Base-by-base conservation (phyloP, 352 stramenopile genomes). In the Pythium scleroteichum region DNA sequence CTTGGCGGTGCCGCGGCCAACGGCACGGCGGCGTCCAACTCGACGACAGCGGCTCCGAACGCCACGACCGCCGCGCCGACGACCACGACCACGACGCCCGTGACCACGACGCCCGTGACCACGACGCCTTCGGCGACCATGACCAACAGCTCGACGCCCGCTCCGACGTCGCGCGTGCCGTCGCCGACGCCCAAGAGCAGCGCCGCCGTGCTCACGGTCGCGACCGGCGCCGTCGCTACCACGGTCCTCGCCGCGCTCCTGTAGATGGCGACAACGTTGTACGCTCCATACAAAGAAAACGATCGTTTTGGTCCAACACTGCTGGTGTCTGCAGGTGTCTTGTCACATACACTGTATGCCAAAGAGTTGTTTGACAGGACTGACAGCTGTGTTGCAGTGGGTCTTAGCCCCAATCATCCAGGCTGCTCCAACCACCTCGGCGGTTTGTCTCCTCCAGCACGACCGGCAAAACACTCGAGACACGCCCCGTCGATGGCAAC, bases 171-270 rank as follows among this genome's bases (percentile, higher is more conserved):
- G 13, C 6, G 16, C 4, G 46, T 39, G 46, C 46, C 46, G 10
- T 39, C 46, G 23, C 46, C 46, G 23, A 52, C 46, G 12, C 27
- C 27, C 23, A n/a, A 24, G 12, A 52, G 46, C 46, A 32, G 26
- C 26, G 46, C 46, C 26, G 27, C 46, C 10, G 12, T 27, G 23
- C 8, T 40, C 46, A 26, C 46, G 12, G 23, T 52, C 16, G 29
- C 46, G 23, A 24, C 46, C 10, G 46, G 46, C 17, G 46, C 46
- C 4, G 46, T 32, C 24, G 46, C 33, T 27, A n/a, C 29, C 46
- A 13, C 46, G 16, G 46, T 39, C 14, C 23, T 32, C 23, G 46
- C 46, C 4, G 32, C 46, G 46, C 46, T 52, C 26, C 38, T 27
- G 46, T 52, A 52, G 46, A 52, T 19, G 6, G 14, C 44, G 20